Evolutionary conservation across 1,139 yeast genomes (phyloP).

Genomic region (Pneumocystis jirovecii): DNA sequence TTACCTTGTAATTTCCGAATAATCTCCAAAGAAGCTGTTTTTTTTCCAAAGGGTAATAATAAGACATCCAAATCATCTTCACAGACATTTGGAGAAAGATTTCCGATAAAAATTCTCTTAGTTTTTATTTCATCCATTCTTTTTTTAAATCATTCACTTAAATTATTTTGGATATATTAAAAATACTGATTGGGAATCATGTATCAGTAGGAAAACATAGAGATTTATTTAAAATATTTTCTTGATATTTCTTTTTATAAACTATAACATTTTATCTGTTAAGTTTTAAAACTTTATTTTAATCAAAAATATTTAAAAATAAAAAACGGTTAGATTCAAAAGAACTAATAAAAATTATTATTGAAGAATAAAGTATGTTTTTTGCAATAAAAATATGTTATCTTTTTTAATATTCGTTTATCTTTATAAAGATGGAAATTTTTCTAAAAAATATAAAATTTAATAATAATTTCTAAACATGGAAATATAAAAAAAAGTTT

Average conservation of each 20-base stretch:
- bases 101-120: neutral
- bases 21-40: neutral
- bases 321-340: no score
- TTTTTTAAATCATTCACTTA: neutral
- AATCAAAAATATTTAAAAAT: no score
- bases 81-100: neutral
- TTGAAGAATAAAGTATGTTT: no score
- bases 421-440: neutral
- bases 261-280: no score
- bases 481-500: neutral
- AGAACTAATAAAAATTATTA: no score
- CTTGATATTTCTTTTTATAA: no score
- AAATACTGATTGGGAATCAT: neutral
- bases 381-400: neutral
- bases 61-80: neutral
- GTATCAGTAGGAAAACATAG: neutral
- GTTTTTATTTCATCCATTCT: neutral
- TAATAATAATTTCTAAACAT: neutral
- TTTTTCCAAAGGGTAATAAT: neutral
- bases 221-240: neutral
- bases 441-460: neutral
- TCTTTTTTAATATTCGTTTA: no score
- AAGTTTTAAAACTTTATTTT: no score
- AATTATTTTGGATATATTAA: neutral
- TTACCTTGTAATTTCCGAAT: neutral